Evolutionary conservation across 495 filamentous ascomycete species (phyloP), one percentile per base, ranked within the genome.

Genomic region (Evernia prunastri): DNA sequence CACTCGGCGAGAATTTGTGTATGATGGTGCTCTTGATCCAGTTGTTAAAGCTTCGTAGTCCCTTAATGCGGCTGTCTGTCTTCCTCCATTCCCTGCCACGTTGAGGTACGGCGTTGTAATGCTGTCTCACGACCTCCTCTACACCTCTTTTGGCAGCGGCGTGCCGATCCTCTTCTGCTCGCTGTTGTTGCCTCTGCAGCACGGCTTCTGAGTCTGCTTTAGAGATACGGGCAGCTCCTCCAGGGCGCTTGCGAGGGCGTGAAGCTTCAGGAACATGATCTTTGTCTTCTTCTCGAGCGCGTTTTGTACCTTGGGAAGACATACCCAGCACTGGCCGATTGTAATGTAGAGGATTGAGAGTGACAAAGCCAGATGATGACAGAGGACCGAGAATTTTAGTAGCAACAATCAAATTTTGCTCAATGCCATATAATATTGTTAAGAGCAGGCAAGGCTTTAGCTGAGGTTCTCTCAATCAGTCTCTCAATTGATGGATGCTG

Each of bases 21-120:
- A 98, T 97, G 63, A 96, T 82, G 18, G 88, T 91, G 73, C 90
- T 95, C 80, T 98, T 98, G 73, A 97, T 83, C 94, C 94, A 98
- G 72, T 98, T 98, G 76, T 98, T 98, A 79, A 95, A 96, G 68
- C 86, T 89, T 25, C 94, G 86, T 59, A 98, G 78, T 0, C 94
- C 94, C 75, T 94, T 96, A 79, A 98, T 98, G 63, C 87, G 86
- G 71, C 87, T 91, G 69, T 92, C 90, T 3, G 90, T 96, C 73
- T 89, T 91, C 33, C 94, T 86, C 94, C 94, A 98, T 65, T 96
- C 90, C 23, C 91, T 86, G 17, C 94, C 94, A 12, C 96, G 85
- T 74, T 93, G 86, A 1, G 91, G 91, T 2, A 97, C 92, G n/a
- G 89, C 85, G 69, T 98, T 98, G 81, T 98, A 98, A 75, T 97